phyloP scores from a whole-genome alignment of 352 stramenopile species.

The Albugo candida region DNA sequence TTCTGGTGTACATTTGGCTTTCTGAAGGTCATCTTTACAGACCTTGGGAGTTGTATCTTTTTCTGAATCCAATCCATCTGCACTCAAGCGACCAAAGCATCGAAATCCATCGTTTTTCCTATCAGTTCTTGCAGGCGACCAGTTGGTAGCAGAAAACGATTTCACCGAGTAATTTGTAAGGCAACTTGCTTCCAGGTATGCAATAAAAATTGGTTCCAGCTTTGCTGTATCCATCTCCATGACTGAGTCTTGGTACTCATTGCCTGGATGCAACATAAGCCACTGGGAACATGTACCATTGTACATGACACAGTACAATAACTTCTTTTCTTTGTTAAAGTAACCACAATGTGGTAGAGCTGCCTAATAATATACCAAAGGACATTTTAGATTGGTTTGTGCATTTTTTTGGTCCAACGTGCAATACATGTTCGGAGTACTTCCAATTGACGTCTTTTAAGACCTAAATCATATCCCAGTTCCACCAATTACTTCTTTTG shows the following conservation, averaged over 20 bases:
- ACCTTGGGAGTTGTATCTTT: not conserved
- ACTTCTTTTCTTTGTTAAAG: conserved; percentile 5
- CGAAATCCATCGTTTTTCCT: conserved; percentile 64
- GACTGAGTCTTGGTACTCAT: not conserved
- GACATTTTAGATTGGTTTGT: conserved; percentile 11
- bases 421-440: conserved; percentile 40
- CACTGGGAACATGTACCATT: not conserved
- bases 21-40: not conserved
- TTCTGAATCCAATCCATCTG: no score
- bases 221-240: not conserved
- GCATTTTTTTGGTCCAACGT: conserved; percentile 46
- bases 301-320: conserved; percentile 37
- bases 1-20: not conserved
- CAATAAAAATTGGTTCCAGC: conserved; percentile 23
- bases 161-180: conserved; percentile 55
- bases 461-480: conserved; percentile 34
- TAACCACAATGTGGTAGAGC: conserved; percentile 37
- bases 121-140: conserved; percentile 53
- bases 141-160: conserved; percentile 45
- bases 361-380: conserved; percentile 53
- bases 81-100: conserved; percentile 12
- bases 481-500: conserved; percentile 42
- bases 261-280: not conserved
- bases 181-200: conserved; percentile 53
- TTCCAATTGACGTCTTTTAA: conserved; percentile 46